Conservation (phyloP, 202 grass and related monocot genomes). For the Setaria italica region DNA sequence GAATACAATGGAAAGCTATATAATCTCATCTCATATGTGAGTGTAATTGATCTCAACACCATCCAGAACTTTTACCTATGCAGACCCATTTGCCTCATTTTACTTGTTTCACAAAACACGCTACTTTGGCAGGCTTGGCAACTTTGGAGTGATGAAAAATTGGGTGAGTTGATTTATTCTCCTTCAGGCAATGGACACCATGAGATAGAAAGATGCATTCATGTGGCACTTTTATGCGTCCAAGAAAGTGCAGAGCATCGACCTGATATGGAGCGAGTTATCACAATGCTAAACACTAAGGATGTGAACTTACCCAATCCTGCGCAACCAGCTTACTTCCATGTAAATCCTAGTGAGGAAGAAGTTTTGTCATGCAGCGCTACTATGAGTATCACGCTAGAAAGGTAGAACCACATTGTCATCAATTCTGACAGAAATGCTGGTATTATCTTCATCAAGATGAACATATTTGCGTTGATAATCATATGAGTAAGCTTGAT, state of each 20-base stretch:
- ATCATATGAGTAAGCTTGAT: not conserved
- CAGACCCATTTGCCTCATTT: conserved; percentile 8
- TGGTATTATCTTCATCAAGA: conserved; percentile 21
- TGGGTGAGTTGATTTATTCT: conserved; percentile 18
- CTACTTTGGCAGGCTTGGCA: conserved; percentile 39
- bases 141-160: conserved; percentile 34
- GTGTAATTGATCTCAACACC: conserved; percentile 19
- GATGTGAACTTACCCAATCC: conserved; percentile 23
- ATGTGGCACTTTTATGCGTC: conserved; percentile 44
- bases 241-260: conserved; percentile 41
- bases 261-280: conserved; percentile 40
- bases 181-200: not conserved
- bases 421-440: not conserved
- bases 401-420: conserved; percentile 39
- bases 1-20: conserved; percentile 39
- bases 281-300: conserved; percentile 31
- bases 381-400: conserved; percentile 43
- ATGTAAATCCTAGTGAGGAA: conserved; percentile 45
- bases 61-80: conserved; percentile 27
- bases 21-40: conserved; percentile 62
- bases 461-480: not conserved
- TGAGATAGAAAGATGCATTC: conserved; percentile 21
- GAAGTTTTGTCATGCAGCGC: conserved; percentile 15
- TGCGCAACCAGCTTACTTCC: conserved; percentile 41
- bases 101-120: not conserved